A percentile compares a stretch with the other conserved stretches of the same genome.
These are phyloP conservation scores for Rubia peregrina DNA, from an alignment of 305 asterid genomes.

Conservation along the genomic window DNA sequence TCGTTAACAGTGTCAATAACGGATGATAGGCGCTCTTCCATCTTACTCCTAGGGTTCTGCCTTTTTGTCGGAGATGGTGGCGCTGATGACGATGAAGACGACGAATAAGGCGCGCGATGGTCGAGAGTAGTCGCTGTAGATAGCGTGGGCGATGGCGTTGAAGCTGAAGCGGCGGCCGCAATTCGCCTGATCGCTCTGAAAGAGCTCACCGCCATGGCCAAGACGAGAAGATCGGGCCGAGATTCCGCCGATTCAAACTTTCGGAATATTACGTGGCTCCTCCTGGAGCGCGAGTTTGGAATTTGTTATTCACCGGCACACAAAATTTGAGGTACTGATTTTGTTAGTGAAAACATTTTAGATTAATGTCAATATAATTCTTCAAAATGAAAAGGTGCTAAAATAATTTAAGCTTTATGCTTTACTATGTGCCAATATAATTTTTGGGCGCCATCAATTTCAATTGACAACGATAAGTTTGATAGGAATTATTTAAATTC, in stretches of 20 bases:
- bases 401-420: too few relatives aligned
- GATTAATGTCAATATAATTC: too few relatives aligned
- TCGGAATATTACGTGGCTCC: constrained; percentile 2
- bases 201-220: constrained; percentile 38
- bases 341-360: too few relatives aligned
- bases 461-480: too few relatives aligned
- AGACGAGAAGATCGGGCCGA: not conserved
- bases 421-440: too few relatives aligned
- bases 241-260: not conserved
- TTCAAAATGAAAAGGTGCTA: too few relatives aligned
- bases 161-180: constrained; percentile 13
- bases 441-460: too few relatives aligned
- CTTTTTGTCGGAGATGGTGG: not conserved
- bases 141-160: constrained; percentile 20
- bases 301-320: not conserved
- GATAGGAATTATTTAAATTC: too few relatives aligned
- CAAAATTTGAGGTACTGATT: not conserved
- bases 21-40: constrained; percentile 60
- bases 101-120: constrained; percentile 26
- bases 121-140: constrained; percentile 3
- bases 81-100: constrained; percentile 16
- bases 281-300: not conserved
- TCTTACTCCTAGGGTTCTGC: constrained; percentile 30
- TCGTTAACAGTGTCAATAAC: constrained; percentile 73
- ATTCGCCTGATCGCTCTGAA: constrained; percentile 18